Base-by-base conservation (phyloP, 1,284 basidiomycete genomes). In the Apiotrichum montevideense region DNA sequence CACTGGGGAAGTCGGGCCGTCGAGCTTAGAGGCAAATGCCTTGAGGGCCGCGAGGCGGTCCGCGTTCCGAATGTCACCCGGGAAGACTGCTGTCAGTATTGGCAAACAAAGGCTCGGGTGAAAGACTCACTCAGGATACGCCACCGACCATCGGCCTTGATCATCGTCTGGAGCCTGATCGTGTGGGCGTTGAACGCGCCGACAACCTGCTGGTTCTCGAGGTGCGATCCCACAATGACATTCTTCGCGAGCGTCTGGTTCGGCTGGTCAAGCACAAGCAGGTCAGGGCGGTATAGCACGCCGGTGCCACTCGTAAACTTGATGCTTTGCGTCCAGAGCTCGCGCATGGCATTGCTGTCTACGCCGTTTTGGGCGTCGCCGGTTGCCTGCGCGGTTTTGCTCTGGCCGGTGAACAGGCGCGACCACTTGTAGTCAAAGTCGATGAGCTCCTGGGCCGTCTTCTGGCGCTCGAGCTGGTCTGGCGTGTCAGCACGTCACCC, bases 401-500 rank as follows among this genome's bases (percentile, higher is more conserved):
- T 85, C 73, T 88, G 89, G 46, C 84, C 85, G 14, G 87, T 88
- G 73, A 90, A 90, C 32, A 91, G 75, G 10, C 81, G 79, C 1
- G 87, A 82, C 68, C 85, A 89, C 63, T 85, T 77, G 70, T 84
- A 85, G 73, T 93, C 90, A 64, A 90, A 90, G 56, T 82, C 72
- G 64, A 92, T 91, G 54, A 93, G 80, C 63, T 90, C 86, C 71
- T 87, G 58, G 8, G 63, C 63, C 10, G 62, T 61, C 41, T 58
- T 54, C 45, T 61, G 61, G n/a, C 63, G 51, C 47, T 65, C 63
- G 35, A 56, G 47, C 35, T 59, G 54, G 55, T 59, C 47, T 49
- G 47, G 37, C 9, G 21, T 21, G 21, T 21, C 21, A 21, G 21
- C 21, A 21, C 21, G 21, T 21, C 21, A 21, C 21, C 21, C 21